Percentiles rank a stretch among this genome's conserved stretches.
These are phyloP conservation scores for Colletotrichum liriopes DNA, from an alignment of 2,329 filamentous ascomycete species.

Conservation along the genomic window DNA sequence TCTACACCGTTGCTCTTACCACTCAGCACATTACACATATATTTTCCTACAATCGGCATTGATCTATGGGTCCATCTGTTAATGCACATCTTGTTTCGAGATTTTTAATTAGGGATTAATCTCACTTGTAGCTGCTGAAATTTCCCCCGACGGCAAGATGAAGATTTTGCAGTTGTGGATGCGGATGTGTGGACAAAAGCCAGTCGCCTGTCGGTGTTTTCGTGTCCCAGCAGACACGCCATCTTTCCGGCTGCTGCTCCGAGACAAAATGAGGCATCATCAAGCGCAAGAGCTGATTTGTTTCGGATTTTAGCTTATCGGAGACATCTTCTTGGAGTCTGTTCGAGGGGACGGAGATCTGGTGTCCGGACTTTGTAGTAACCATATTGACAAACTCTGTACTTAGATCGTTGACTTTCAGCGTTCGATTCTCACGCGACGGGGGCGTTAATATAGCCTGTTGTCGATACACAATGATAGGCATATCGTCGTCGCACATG, in stretches of 20 bases:
- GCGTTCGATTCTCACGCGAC: conserved; percentile 14
- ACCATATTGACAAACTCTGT: conserved; percentile 32
- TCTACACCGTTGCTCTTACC: conserved; percentile 8
- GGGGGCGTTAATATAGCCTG: conserved; percentile 24
- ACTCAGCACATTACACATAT: conserved; percentile 18
- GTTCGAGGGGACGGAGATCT: conserved; percentile 5
- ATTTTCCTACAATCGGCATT: conserved; percentile 26
- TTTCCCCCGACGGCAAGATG: conserved; percentile 26
- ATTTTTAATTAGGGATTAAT: too few species aligned
- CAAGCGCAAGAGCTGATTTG: background rate
- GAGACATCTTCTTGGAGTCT: conserved; percentile 9
- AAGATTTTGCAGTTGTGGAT: conserved; percentile 9
- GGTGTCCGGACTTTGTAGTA: background rate
- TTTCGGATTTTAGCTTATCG: conserved; percentile 6
- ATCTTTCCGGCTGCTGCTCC: conserved; percentile 1
- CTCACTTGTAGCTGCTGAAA: conserved; percentile 35
- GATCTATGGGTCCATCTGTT: background rate
- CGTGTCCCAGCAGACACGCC: conserved; percentile 33
- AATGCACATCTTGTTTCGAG: background rate
- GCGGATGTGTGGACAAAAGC: conserved; percentile 23
- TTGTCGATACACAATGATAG: conserved; percentile 12
- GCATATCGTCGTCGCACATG: conserved; percentile 13
- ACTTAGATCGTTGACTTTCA: conserved; percentile 30
- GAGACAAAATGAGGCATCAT: conserved; percentile 8
- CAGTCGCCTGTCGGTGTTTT: conserved; percentile 27